Conservation (phyloP, 768 basidiomycete genomes). For the Termitomyces titanicus region DNA sequence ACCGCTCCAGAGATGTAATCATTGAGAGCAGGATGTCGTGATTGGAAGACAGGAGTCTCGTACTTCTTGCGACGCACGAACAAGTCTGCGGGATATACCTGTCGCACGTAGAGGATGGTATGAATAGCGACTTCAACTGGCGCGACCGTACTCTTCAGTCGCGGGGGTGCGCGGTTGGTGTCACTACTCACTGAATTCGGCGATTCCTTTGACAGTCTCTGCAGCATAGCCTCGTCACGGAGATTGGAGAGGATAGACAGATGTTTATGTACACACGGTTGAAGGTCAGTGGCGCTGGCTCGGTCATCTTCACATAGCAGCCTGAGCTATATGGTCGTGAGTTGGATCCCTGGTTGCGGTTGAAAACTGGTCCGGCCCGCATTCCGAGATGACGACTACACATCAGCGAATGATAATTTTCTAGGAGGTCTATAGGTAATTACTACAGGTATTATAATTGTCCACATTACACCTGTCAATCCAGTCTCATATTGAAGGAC, state of each 20-base stretch:
- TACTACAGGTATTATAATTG: neutral
- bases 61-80: constrained; percentile 89
- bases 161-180: neutral
- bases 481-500: constrained; percentile 23
- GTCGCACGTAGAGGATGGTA: constrained; percentile 85
- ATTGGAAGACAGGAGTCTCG: constrained; percentile 88
- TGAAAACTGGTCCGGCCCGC: neutral
- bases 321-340: neutral
- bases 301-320: constrained; percentile 19
- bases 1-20: constrained; percentile 89
- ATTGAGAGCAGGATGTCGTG: constrained; percentile 85
- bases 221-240: constrained; percentile 4
- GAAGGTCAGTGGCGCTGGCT: constrained; percentile 28
- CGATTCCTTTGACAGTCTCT: constrained; percentile 65
- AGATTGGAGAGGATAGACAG: neutral
- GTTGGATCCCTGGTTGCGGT: neutral
- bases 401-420: too few species aligned
- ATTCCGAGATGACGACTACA: neutral
- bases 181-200: constrained; percentile 67
- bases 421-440: neutral
- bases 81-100: constrained; percentile 85
- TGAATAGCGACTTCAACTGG: constrained; percentile 94
- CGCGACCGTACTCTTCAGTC: neutral
- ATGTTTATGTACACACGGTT: constrained; percentile 23
- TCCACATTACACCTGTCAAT: neutral